phyloP scores from a whole-genome alignment of 2,329 filamentous ascomycete genomes.

The Diaporthe vexans region DNA sequence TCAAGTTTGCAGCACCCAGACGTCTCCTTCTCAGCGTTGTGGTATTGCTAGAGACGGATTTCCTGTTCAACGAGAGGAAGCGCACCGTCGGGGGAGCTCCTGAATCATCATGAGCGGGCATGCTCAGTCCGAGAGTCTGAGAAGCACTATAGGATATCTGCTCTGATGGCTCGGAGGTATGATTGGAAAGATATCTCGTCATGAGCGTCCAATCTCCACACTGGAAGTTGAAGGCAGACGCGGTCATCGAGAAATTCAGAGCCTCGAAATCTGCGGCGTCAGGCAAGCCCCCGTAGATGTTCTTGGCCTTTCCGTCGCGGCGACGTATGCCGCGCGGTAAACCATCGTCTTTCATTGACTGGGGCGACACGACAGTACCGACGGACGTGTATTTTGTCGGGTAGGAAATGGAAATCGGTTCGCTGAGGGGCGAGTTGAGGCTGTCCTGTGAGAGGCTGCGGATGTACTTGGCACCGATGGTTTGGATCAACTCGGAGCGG shows the following conservation, averaged over 20 bases:
- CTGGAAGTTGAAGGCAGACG: slow-evolving; percentile 40
- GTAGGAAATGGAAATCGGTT: background rate
- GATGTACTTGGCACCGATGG: slow-evolving; percentile 29
- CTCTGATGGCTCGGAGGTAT: background rate
- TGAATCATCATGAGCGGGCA: slow-evolving; percentile 6
- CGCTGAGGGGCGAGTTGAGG: background rate
- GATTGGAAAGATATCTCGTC: slow-evolving; percentile 17
- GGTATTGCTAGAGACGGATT: background rate
- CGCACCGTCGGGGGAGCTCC: background rate
- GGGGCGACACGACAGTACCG: background rate
- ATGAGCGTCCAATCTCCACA: slow-evolving; percentile 39
- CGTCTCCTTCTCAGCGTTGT: background rate
- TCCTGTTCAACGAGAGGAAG: slow-evolving; percentile 37
- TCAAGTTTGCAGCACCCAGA: background rate
- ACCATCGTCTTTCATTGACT: background rate
- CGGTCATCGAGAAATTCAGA: slow-evolving; percentile 37
- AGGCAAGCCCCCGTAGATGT: background rate
- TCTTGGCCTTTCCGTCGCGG: background rate
- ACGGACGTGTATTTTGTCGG: background rate
- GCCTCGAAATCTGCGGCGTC: background rate
- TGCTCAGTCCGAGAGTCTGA: slow-evolving; percentile 28
- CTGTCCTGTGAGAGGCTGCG: slow-evolving; percentile 27
- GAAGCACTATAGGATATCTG: slow-evolving; percentile 27
- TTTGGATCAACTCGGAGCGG: slow-evolving; percentile 27
- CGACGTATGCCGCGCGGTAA: background rate